These are phyloP conservation scores for Trichoderma brevicompactum DNA, from an alignment of 2,329 filamentous ascomycete genomes.

Conservation along the genomic window DNA sequence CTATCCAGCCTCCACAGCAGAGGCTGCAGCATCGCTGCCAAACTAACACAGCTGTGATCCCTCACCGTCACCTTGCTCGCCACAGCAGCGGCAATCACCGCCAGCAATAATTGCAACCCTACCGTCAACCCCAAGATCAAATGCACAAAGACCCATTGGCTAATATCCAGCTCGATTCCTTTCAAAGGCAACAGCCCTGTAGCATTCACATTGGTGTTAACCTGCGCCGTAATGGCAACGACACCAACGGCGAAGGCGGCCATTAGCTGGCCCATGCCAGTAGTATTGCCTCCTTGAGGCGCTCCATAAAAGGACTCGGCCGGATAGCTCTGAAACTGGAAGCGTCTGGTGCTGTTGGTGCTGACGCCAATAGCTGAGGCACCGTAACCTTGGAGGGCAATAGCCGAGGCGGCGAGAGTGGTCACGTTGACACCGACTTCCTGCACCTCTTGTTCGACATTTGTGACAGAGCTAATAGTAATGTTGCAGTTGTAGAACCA, in stretches of 20 bases:
- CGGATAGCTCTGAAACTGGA: conserved; percentile 49
- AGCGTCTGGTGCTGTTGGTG: conserved; percentile 34
- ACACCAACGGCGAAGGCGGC: conserved; percentile 45
- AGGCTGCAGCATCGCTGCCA: conserved; percentile 33
- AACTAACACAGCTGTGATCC: conserved; percentile 34
- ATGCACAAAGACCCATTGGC: conserved; percentile 40
- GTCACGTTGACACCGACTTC: conserved; percentile 43
- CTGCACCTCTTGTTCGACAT: conserved; percentile 44
- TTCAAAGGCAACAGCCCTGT: conserved; percentile 40
- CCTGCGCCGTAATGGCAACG: conserved; percentile 41
- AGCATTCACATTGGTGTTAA: conserved; percentile 36
- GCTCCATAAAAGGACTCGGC: conserved; percentile 46
- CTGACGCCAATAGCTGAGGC: conserved; percentile 33
- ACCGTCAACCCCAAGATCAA: conserved; percentile 42
- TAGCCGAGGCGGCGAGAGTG: conserved; percentile 42
- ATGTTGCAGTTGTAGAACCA: conserved; percentile 51
- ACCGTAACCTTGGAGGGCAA: conserved; percentile 49
- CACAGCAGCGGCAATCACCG: conserved; percentile 33
- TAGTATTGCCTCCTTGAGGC: conserved; percentile 38
- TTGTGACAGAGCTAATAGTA: conserved; percentile 41
- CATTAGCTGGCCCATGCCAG: conserved; percentile 44
- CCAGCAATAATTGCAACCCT: conserved; percentile 40
- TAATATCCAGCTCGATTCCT: conserved; percentile 41
- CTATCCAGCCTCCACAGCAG: conserved; percentile 30
- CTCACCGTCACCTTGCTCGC: conserved; percentile 39